A percentile compares a stretch with the other conserved stretches of the same genome.
phyloP scores from a whole-genome alignment of 352 stramenopile genomes.

The Peronospora belbahrii region DNA sequence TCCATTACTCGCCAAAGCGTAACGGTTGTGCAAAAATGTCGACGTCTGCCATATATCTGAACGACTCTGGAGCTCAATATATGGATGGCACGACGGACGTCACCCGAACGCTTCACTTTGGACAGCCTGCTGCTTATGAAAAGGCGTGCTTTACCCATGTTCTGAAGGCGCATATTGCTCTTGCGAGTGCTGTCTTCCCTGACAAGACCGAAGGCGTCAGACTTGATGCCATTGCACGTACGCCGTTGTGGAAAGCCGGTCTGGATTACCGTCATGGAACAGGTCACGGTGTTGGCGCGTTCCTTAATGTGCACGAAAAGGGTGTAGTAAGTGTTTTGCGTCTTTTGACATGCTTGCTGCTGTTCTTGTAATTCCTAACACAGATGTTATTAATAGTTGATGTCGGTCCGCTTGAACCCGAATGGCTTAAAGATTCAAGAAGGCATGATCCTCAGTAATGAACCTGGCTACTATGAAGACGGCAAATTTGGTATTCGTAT shows the following conservation, averaged over 20 bases:
- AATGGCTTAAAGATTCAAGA: slow-evolving; percentile 77
- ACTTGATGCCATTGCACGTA: slow-evolving; percentile 94
- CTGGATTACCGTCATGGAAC: slow-evolving; percentile 98
- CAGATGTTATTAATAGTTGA: slow-evolving; percentile 28
- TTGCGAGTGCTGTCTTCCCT: slow-evolving; percentile 84
- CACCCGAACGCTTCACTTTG: slow-evolving; percentile 97
- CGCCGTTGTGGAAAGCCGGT: slow-evolving; percentile 90
- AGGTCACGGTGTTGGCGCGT: slow-evolving; percentile 94
- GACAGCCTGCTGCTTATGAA: slow-evolving; percentile 86
- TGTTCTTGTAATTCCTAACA: slow-evolving; percentile 1
- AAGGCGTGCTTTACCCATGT: slow-evolving; percentile 95
- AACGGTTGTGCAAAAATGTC: slow-evolving; percentile 83
- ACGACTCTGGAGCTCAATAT: slow-evolving; percentile 99
- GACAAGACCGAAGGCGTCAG: slow-evolving; percentile 92
- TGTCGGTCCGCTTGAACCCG: slow-evolving; percentile 82
- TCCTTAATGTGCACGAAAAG: slow-evolving; percentile 96
- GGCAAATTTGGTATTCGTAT: slow-evolving; percentile 98
- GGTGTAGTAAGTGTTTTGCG: slow-evolving; percentile 40
- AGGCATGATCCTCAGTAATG: slow-evolving; percentile 98
- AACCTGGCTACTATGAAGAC: slow-evolving; percentile 97
- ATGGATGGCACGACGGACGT: slow-evolving; percentile 98
- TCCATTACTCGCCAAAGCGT: slow-evolving; percentile 88
- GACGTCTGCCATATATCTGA: slow-evolving; percentile 92
- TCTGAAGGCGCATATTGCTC: slow-evolving; percentile 94
- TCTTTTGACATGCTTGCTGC: neutral